These are phyloP conservation scores for Tricholoma sp. DNA, from an alignment of 768 basidiomycete genomes.

Conservation along the genomic window DNA sequence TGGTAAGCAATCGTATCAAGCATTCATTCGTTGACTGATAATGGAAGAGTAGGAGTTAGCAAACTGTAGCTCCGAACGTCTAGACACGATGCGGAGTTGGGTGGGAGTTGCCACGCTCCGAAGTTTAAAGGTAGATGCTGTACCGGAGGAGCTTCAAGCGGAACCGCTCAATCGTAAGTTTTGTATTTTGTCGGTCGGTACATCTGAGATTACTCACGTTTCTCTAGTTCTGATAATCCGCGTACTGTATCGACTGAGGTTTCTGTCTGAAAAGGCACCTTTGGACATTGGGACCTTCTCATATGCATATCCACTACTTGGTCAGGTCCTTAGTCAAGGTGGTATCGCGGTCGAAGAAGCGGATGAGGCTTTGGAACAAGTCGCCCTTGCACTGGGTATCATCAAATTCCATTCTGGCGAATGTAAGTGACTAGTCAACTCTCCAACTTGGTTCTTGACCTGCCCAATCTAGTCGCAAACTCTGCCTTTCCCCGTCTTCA, in stretches of 20 bases:
- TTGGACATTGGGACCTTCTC: constrained; percentile 87
- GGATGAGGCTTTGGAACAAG: constrained; percentile 75
- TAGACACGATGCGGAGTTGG: constrained; percentile 66
- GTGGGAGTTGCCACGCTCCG: constrained; percentile 83
- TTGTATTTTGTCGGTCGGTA: background rate
- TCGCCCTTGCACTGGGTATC: constrained; percentile 67
- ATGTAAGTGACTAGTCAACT: constrained; percentile 43
- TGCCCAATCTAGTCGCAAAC: constrained; percentile 51
- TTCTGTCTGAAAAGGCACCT: constrained; percentile 72
- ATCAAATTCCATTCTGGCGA: constrained; percentile 68
- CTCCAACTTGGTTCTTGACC: background rate
- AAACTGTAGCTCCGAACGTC: constrained; percentile 65
- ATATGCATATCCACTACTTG: constrained; percentile 72
- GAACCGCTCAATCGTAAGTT: constrained; percentile 64
- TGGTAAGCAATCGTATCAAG: constrained; percentile 44
- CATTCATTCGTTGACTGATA: background rate
- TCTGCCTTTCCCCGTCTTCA: constrained; percentile 67
- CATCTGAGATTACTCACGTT: constrained; percentile 1
- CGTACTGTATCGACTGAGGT: constrained; percentile 79
- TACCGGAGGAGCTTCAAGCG: constrained; percentile 68
- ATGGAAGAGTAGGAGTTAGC: constrained; percentile 51
- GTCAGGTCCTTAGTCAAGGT: constrained; percentile 60
- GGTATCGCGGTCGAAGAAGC: constrained; percentile 62
- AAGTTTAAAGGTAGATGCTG: constrained; percentile 53
- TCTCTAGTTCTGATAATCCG: constrained; percentile 69